A percentile compares a stretch with the other conserved stretches of the same genome.
Evolutionary conservation across 768 basidiomycete genomes (phyloP).

Genomic region (Suillus plorans): DNA sequence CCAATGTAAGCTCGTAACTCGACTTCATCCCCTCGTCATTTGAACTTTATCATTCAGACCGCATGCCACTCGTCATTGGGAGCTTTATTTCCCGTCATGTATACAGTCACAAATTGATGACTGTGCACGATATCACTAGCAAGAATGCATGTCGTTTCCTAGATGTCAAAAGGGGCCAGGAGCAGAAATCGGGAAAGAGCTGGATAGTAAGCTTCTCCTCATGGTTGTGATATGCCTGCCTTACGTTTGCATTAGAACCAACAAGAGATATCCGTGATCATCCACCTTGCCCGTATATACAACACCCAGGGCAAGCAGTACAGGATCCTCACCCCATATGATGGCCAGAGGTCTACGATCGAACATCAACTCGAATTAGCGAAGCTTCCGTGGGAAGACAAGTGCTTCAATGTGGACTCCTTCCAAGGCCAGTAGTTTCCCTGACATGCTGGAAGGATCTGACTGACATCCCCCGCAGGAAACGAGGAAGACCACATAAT

Average conservation of each 20-base stretch:
- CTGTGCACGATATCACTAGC: conserved; percentile 46
- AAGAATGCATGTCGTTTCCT: conserved; percentile 36
- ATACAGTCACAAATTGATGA: conserved; percentile 59
- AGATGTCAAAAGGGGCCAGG: conserved; percentile 36
- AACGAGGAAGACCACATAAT: conserved; percentile 80
- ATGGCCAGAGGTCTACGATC: conserved; percentile 60
- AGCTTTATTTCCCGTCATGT: conserved; percentile 64
- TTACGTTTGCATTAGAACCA: conserved; percentile 48
- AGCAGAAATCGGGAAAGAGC: conserved; percentile 30
- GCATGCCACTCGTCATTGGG: conserved; percentile 80
- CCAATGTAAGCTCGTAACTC: conserved; percentile 55
- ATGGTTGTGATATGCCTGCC: background rate
- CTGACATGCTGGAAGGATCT: conserved; percentile 1
- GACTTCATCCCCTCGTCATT: too few relatives aligned
- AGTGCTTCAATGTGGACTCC: conserved; percentile 73
- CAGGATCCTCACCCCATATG: conserved; percentile 79
- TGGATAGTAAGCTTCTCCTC: conserved; percentile 17
- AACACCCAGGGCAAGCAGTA: conserved; percentile 45
- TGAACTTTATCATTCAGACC: conserved; percentile 47
- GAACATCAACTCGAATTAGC: conserved; percentile 51
- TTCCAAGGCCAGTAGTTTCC: conserved; percentile 62
- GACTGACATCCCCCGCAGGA: conserved; percentile 41
- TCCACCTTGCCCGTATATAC: conserved; percentile 54
- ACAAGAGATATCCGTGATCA: conserved; percentile 50
- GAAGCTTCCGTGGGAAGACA: conserved; percentile 58